Evolutionary conservation across 1,284 basidiomycete genomes (phyloP).

Genomic region (Apiotrichum domesticum): DNA sequence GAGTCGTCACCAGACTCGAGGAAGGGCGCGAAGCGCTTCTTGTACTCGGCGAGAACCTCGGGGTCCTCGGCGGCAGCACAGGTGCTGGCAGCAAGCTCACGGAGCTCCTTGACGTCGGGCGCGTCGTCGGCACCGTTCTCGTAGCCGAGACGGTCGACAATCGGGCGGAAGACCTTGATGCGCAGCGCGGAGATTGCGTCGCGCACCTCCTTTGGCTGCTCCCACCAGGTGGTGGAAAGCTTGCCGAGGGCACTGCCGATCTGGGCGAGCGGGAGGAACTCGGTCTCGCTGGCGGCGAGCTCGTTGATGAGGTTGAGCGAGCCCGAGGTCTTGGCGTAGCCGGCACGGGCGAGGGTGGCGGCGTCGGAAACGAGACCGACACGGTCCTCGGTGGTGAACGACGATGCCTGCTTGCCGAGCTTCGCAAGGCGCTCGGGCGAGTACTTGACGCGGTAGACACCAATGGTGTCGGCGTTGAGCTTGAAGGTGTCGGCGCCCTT

Average conservation of each 20-base stretch:
- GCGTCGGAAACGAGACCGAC: conserved; percentile 79
- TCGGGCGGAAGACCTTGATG: conserved; percentile 68
- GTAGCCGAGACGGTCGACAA: conserved; percentile 74
- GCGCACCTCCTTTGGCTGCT: conserved; percentile 59
- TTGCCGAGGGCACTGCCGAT: conserved; percentile 50
- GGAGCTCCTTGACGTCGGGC: conserved; percentile 65
- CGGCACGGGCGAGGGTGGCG: conserved; percentile 72
- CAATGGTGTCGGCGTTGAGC: conserved; percentile 81
- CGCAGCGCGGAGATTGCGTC: conserved; percentile 61
- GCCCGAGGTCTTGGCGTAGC: conserved; percentile 67
- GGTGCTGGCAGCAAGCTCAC: conserved; percentile 67
- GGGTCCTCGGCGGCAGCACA: conserved; percentile 62
- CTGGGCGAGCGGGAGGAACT: conserved; percentile 51
- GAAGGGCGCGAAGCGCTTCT: conserved; percentile 66
- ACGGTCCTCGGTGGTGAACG: conserved; percentile 77
- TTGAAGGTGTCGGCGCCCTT: conserved; percentile 67
- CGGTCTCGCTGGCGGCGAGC: conserved; percentile 61
- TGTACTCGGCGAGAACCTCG: conserved; percentile 66
- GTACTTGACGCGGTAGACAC: conserved; percentile 86
- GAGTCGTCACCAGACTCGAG: conserved; percentile 69
- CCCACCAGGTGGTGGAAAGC: conserved; percentile 77
- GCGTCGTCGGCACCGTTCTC: conserved; percentile 66
- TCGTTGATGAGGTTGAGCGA: conserved; percentile 66
- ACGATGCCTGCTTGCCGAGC: conserved; percentile 73
- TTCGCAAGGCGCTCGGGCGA: conserved; percentile 69